Evolutionary conservation across 192 early-diverging fungal species (phyloP), one percentile per base, ranked within the genome.

Genomic region (Spizellomyces sp.): DNA sequence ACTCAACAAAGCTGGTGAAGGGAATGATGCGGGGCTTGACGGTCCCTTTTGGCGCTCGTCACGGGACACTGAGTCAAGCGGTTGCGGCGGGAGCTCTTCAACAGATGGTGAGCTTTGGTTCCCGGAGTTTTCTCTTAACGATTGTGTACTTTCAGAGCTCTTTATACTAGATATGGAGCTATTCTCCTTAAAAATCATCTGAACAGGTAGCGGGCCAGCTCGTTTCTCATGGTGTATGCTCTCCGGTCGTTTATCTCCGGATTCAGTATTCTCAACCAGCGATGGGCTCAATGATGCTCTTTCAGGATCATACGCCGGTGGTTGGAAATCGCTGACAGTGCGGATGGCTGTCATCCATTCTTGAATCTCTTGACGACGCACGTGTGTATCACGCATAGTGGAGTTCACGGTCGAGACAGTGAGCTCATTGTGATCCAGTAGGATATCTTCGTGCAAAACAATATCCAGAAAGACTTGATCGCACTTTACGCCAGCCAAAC

Each of bases 281-380:
- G 14, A 12, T 12, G 12, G 14, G 17, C 50, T 54, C 50, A 12
- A 12, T 12, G 12, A n/a, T 54, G 4, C 14, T 4, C 17, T 54
- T n/a, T n/a, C 50, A 54, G 17, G 12, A 4, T 50, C 66, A 36
- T 64, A 21, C 71, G 45, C 1, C 8, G 71, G 17, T 67, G 22
- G 42, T 46, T 9, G 17, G 43, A 71, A 45, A 69, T 73, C 62
- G 46, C 58, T 63, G 8, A 45, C 67, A 2, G 14, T 22, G 15
- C 54, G 47, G 8, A 80, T 70, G 15, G 73, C 75, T 10, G 19
- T 56, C 8, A 77, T 65, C 79, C 79, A 80, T 10, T 80, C 75
- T 9, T 64, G 61, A 19, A 80, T 42, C 58, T 80, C 79, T 36
- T 15, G n/a, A 48, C 71, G 67, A 45, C 69, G 70, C 36, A 14